Evolutionary conservation across 805 yeast genomes (phyloP), one percentile per base, ranked within the genome.

Genomic region (Saccharomycopsis schoenii): DNA sequence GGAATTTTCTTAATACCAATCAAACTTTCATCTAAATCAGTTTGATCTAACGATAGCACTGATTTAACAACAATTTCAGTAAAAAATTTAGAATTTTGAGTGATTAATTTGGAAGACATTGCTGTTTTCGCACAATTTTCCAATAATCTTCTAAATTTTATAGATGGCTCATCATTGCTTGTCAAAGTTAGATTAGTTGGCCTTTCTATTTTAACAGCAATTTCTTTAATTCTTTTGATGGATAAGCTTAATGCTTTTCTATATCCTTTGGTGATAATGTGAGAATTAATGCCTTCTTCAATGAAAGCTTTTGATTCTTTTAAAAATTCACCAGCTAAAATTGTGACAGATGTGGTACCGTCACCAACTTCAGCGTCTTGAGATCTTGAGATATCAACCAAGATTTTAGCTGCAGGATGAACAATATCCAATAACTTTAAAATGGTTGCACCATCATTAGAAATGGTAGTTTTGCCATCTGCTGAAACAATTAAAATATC

Each of bases 281-380:
- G 96, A 4, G 97, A 85, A 39, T 97, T 88, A 66, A 94, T 89
- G 47, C 97, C 97, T 74, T 94, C 99, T 74, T 94, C 99, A 63
- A 94, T 89, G 71, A 93, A 94, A 55, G 82, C 75, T 70, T 90
- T 91, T 66, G 92, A 84, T 74, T 94, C 98, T 71, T 90, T 90
- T 74, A 94, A 81, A 63, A 94, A 79, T 76, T 94, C 99, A 60
- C 97, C 97, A 1, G 98, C 97, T 61, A 94, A 74, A 39, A 93
- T 86, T 0, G 97, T 89, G 21, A 93, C 99, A 36, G 97, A 87
- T 1, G 99, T 93, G 54, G 99, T 93, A 66, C 99, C 99, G 75
- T 93, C 99, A 63, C 99, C 99, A 66, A 94, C 97, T 73, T 93
- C 98, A 63, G 96, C 96, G 72, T 93, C 99, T 76, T 93, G 99